Evolutionary conservation across 2,329 filamentous ascomycete species (phyloP).

Genomic region (Colletotrichum cordylinicola): DNA sequence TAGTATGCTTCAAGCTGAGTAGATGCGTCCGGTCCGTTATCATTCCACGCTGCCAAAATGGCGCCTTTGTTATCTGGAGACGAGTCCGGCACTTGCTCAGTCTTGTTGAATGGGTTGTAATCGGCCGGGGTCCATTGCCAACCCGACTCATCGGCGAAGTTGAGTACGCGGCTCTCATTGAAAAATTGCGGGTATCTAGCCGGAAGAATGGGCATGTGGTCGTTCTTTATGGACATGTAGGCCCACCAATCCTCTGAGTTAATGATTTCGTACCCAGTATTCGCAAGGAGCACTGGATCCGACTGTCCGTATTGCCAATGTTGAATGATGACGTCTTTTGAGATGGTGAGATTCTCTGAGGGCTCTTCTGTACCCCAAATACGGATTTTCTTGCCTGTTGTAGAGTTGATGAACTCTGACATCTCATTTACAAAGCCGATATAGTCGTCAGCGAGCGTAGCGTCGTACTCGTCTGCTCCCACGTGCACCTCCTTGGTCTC

Average conservation of each 20-base stretch:
- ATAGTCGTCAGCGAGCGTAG: slow-evolving; percentile 49
- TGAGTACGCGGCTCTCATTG: slow-evolving; percentile 46
- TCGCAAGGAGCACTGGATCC: slow-evolving; percentile 44
- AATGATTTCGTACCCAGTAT: slow-evolving; percentile 42
- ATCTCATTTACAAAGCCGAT: slow-evolving; percentile 58
- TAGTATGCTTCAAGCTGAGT: slow-evolving; percentile 54
- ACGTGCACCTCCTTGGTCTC: slow-evolving; percentile 58
- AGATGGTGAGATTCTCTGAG: slow-evolving; percentile 40
- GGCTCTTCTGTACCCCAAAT: slow-evolving; percentile 58
- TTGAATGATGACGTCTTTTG: slow-evolving; percentile 45
- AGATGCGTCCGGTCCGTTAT: slow-evolving; percentile 52
- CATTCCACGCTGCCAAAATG: slow-evolving; percentile 52
- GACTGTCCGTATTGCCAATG: slow-evolving; percentile 47
- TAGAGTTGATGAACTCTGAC: slow-evolving; percentile 42
- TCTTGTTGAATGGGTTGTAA: slow-evolving; percentile 47
- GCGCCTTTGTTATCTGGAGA: slow-evolving; percentile 38
- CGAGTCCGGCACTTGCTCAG: slow-evolving; percentile 37
- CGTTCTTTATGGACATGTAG: slow-evolving; percentile 60
- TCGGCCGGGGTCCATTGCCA: slow-evolving; percentile 53
- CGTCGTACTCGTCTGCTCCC: slow-evolving; percentile 58
- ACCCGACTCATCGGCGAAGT: slow-evolving; percentile 44
- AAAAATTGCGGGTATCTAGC: slow-evolving; percentile 52
- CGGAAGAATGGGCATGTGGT: slow-evolving; percentile 50
- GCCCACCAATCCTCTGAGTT: slow-evolving; percentile 59
- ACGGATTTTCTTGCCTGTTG: slow-evolving; percentile 46